Base-by-base conservation (phyloP, 306 rosid genomes). In the Fragaria ananassa region DNA sequence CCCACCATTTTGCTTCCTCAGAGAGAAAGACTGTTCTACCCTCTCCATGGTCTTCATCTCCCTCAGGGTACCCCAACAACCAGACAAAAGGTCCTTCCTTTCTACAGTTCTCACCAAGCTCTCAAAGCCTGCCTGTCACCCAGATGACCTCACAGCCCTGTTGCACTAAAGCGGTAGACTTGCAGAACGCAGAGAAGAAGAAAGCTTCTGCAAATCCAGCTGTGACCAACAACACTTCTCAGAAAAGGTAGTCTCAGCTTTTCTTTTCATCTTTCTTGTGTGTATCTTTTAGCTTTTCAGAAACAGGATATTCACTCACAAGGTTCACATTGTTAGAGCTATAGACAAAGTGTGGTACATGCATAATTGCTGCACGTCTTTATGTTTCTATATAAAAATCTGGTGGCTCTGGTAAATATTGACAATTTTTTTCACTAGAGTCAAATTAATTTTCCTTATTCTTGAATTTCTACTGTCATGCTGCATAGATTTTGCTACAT, bases 201-300 rank as follows among this genome's bases (percentile, higher is more conserved):
- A 31, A 88, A 82, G 74, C 89, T 81, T 58, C 90, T 77, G 86
- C 84, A 54, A 86, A 81, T 41, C 64, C 93, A 87, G 83, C 90
- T 83, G 86, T 86, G 58, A 78, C 87, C 69, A 90, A 90, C 71
- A 90, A 90, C 91, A 92, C 70, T 68, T 90, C 97, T 85, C 99
- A 95, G 91, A 92, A 92, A 86, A 92, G 98, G 98, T 94, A 11
- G 49, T 49, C 25, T 37, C 71, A 61, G 47, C 81, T 73, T 79
- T 63, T 65, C 54, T 49, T 27, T 65, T 18, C 70, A 34, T 65
- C 56, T 47, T 70, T 19, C 46, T 51, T 25, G 31, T n/a, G 68
- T 54, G 17, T 61, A 15, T 17, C 15, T 76, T 78, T 71, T 45
- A 37, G 58, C 63, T 53, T 49, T 77, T 63, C 37, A 80, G 83